Percentiles rank a stretch among this genome's conserved stretches.
Evolutionary conservation across 1,284 basidiomycete genomes (phyloP).

Genomic region (Papiliotrema laurentii): DNA sequence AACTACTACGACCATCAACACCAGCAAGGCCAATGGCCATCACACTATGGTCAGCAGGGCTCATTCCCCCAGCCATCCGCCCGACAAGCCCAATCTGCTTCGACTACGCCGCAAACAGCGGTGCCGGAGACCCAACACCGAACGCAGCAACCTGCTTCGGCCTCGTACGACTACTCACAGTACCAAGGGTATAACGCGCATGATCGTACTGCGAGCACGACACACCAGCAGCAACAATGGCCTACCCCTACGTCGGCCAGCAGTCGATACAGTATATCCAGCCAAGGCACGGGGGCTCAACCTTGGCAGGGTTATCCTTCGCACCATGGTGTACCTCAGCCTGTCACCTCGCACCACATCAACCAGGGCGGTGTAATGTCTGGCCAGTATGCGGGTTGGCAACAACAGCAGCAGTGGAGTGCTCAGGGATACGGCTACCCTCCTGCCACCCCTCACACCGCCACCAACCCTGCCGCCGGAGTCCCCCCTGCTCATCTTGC

Average conservation of each 20-base stretch:
- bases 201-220: constrained; percentile 5
- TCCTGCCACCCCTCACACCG: constrained; percentile 12
- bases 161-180: neutral
- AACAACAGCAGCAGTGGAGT: constrained; percentile 24
- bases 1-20: constrained; percentile 21
- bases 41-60: constrained; percentile 8
- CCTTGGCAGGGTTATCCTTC: constrained; percentile 3
- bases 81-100: constrained; percentile 1
- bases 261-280: neutral
- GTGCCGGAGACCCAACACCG: neutral
- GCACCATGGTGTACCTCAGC: constrained; percentile 21
- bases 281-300: neutral
- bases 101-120: neutral
- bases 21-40: constrained; percentile 12
- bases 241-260: neutral
- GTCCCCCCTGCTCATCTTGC: constrained; percentile 8
- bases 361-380: constrained; percentile 1
- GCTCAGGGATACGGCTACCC: constrained; percentile 23
- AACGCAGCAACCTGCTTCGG: neutral
- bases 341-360: constrained; percentile 25
- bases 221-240: constrained; percentile 2
- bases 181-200: neutral
- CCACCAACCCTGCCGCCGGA: constrained; percentile 1
- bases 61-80: constrained; percentile 6
- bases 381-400: constrained; percentile 12